Base-by-base conservation (phyloP, 2,329 filamentous ascomycete species). In the Thermochaetoides dissita region DNA sequence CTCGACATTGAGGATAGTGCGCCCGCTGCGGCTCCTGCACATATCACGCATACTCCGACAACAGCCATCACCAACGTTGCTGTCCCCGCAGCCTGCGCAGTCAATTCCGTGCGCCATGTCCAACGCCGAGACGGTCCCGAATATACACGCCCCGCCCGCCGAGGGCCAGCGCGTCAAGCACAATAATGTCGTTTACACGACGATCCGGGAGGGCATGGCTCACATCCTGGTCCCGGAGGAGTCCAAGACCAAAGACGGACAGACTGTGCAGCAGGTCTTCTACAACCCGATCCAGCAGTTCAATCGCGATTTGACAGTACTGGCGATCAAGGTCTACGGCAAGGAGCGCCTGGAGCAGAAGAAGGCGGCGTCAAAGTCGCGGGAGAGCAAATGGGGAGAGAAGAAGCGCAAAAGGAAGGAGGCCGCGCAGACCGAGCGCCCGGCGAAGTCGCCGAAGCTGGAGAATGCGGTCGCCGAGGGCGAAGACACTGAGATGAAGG, bases 241-340 rank as follows among this genome's bases (percentile, higher is more conserved):
- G 53, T 59, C 62, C 43, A 24, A 24, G 17, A 58, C 59, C 6
- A 61, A 68, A 43, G 72, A 76, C 54, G 66, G 72, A 45, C 72
- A 79, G 40, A 70, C 76, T 52, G 69, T 77, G 34, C 74, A 79
- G 52, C 82, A 89, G 54, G 93, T 98, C 43, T 98, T 98, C 58
- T 98, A 98, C 71, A 98, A 98, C 54, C 89, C 91, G 0, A 95
- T 98, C 42, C 91, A 98, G 59, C 91, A 98, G 59, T 98, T 96
- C 69, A 98, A 98, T 62, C 82, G 93, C 37, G 91, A 98, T 58
- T 64, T 98, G 50, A 95, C 86, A 46, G 85, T 95, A 28, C 72
- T 98, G 10, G 86, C 86, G 1, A 94, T 98, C 60, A 85, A 84
- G 56, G 83, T 84, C 0, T 94, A 89, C 59, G 85, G 84, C 1